Percentiles rank a stretch among this genome's conserved stretches.
Conservation (phyloP, 228 moss, liverwort and hornwort genomes). For the Sphagnum fallax region DNA sequence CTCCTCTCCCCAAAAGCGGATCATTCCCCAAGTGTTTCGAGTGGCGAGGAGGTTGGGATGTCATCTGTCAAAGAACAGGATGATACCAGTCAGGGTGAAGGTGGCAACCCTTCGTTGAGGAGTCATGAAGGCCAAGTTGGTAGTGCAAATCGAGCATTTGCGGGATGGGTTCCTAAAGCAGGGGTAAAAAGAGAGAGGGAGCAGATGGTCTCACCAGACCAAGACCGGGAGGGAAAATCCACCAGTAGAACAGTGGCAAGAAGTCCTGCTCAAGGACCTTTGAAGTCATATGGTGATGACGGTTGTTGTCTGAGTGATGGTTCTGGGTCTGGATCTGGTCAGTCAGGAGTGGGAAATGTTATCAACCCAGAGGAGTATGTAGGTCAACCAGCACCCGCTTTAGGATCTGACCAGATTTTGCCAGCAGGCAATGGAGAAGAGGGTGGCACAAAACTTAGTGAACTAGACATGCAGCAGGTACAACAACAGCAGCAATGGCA, state of each 20-base stretch:
- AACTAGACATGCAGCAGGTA: too few species aligned
- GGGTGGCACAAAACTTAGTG: conserved; percentile 1
- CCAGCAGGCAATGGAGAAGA: conserved; percentile 32
- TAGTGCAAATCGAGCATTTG: neutral
- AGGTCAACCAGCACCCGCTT: conserved; percentile 15
- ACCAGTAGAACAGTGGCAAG: conserved; percentile 8
- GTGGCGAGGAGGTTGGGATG: conserved; percentile 28
- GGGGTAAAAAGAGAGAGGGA: conserved; percentile 16
- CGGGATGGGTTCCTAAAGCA: conserved; percentile 1
- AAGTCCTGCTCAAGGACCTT: conserved; percentile 6
- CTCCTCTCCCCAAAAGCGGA: conserved; percentile 29
- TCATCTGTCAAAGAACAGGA: conserved; percentile 6
- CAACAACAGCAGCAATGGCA: too few species aligned
- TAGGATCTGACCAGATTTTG: conserved; percentile 9
- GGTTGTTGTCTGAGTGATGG: conserved; percentile 28
- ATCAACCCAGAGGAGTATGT: conserved; percentile 33
- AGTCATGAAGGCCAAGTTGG: neutral
- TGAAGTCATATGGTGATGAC: conserved; percentile 15
- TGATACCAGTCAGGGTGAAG: conserved; percentile 11
- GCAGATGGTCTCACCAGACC: neutral
- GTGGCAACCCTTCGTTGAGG: neutral
- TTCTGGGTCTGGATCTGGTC: conserved; percentile 27
- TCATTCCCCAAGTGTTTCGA: conserved; percentile 24
- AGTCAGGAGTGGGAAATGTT: conserved; percentile 39
- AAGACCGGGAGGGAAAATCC: neutral